phyloP scores from a whole-genome alignment of 352 stramenopile species.

The Globisporangium paroecandrum region DNA sequence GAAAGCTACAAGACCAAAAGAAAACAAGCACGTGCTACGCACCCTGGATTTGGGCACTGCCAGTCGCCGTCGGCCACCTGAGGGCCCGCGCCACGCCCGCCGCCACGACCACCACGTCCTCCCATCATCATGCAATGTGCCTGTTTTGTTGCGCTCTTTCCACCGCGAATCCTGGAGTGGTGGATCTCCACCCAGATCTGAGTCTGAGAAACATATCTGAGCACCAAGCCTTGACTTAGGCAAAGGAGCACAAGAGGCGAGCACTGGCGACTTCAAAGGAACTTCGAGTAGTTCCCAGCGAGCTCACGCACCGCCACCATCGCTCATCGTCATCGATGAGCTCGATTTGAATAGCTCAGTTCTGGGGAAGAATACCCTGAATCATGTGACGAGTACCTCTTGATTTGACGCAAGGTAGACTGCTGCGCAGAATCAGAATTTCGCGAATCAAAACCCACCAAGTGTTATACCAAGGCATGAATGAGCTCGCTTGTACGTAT shows the following conservation, averaged over 20 bases:
- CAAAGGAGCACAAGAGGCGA: not conserved
- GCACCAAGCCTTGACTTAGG: not conserved
- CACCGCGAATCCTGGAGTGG: not conserved
- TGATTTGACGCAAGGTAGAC: not conserved
- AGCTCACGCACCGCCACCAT: not conserved
- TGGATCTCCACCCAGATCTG: constrained; percentile 13
- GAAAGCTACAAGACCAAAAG: not conserved
- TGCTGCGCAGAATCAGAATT: not conserved
- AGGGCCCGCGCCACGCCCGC: constrained; percentile 40
- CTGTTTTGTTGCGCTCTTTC: not conserved
- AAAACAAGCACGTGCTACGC: not conserved
- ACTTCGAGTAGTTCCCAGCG: not conserved
- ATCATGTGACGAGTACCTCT: not conserved
- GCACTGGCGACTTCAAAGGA: not conserved
- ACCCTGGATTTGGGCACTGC: constrained; percentile 80
- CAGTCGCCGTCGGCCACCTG: constrained; percentile 72
- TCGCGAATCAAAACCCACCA: not conserved
- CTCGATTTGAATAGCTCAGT: not conserved
- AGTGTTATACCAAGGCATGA: too few relatives aligned
- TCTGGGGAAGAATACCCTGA: not conserved
- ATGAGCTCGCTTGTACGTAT: too few relatives aligned
- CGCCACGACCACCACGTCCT: constrained; percentile 29
- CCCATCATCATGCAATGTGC: constrained; percentile 26
- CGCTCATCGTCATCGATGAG: not conserved
- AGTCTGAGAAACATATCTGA: constrained; percentile 4